These are phyloP conservation scores for Didymella pinodella DNA, from an alignment of 2,329 filamentous ascomycete species.

Conservation along the genomic window DNA sequence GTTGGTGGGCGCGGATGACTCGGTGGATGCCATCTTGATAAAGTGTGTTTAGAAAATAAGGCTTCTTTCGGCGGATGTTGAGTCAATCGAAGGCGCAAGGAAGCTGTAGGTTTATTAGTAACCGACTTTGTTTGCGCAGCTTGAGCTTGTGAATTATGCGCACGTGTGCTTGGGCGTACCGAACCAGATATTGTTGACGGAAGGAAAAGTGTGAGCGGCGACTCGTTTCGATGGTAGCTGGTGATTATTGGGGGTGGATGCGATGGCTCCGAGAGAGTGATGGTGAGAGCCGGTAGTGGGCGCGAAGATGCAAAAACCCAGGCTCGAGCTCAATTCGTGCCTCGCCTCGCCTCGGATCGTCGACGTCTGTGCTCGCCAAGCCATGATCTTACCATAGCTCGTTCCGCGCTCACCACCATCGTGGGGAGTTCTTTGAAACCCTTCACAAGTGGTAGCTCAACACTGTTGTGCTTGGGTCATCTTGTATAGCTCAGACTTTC, in stretches of 20 bases:
- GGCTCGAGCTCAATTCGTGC: slow-evolving; percentile 15
- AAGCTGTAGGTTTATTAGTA: slow-evolving; percentile 13
- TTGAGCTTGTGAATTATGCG: slow-evolving; percentile 8
- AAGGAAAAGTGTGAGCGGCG: slow-evolving; percentile 18
- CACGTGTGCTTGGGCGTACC: slow-evolving; percentile 27
- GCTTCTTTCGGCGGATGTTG: not conserved
- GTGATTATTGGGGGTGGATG: not conserved
- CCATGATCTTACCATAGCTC: slow-evolving; percentile 9
- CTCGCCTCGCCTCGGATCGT: slow-evolving; percentile 15
- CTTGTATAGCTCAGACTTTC: no score
- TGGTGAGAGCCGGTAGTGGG: slow-evolving; percentile 18
- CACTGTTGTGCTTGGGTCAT: no score
- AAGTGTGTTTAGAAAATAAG: slow-evolving; percentile 20
- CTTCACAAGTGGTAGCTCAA: no score
- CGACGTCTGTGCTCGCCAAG: slow-evolving; percentile 18
- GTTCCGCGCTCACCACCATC: not conserved
- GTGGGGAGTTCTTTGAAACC: not conserved
- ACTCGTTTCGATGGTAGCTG: slow-evolving; percentile 9
- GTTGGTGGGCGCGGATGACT: slow-evolving; percentile 54
- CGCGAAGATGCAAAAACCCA: slow-evolving; percentile 17
- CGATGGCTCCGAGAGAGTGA: slow-evolving; percentile 15
- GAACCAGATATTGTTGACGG: slow-evolving; percentile 21
- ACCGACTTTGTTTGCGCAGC: slow-evolving; percentile 1
- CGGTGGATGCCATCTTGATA: slow-evolving; percentile 47
- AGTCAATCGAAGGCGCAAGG: slow-evolving; percentile 16